Percentiles rank a stretch among this genome's conserved stretches.
phyloP scores from a whole-genome alignment of 148 eudicot genomes.

The Camellia granthamiana region DNA sequence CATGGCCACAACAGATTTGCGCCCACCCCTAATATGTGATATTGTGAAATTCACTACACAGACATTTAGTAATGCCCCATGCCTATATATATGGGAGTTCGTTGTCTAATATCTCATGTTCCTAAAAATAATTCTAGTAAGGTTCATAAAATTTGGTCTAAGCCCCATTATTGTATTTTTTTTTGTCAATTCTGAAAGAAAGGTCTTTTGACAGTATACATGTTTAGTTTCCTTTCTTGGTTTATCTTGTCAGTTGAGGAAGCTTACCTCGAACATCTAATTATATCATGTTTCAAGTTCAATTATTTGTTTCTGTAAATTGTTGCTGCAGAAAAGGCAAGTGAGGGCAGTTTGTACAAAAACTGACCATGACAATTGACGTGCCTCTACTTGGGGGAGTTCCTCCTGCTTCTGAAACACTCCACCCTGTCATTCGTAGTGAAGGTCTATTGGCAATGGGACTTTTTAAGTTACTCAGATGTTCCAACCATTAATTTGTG shows the following conservation, averaged over 20 bases:
- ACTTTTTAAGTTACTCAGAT: slow-evolving; percentile 39
- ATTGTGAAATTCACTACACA: neutral
- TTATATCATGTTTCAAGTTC: too few relatives aligned
- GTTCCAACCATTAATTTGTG: slow-evolving; percentile 44
- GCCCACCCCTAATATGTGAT: neutral
- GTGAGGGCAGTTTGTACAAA: slow-evolving; percentile 65
- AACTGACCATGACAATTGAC: slow-evolving; percentile 85
- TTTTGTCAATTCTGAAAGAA: neutral
- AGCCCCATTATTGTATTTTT: neutral
- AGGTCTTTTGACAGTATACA: neutral
- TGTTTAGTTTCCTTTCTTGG: neutral
- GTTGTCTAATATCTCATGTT: neutral
- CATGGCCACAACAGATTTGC: too few relatives aligned
- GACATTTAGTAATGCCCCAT: neutral
- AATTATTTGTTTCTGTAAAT: slow-evolving; percentile 35
- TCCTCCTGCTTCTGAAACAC: slow-evolving; percentile 92
- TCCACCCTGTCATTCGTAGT: slow-evolving; percentile 89
- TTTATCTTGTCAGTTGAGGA: slow-evolving; percentile 1
- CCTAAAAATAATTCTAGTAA: neutral
- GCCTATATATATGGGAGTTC: neutral
- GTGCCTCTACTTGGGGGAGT: slow-evolving; percentile 98
- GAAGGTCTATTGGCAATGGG: slow-evolving; percentile 92
- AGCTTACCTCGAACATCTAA: neutral
- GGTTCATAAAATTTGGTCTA: neutral
- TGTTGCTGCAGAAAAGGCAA: slow-evolving; percentile 78